Evolutionary conservation across 768 basidiomycete genomes (phyloP), one percentile per base, ranked within the genome.

Genomic region (Nidularia pulvinata): DNA sequence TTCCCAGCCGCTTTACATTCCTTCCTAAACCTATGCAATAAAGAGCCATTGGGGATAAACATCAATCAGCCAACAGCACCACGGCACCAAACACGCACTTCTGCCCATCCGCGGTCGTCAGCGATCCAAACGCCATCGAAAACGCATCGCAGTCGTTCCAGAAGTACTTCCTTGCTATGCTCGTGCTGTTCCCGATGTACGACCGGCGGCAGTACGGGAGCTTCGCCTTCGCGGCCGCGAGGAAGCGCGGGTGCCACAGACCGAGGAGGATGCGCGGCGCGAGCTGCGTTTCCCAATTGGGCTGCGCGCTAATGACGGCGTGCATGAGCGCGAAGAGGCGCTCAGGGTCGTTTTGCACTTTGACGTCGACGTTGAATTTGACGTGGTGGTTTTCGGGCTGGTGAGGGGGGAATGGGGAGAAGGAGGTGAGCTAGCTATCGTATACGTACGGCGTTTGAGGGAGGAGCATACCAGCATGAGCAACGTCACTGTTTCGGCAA

Each of bases 211-310:
- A 89, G 65, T 92, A 93, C 19, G 93, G 91, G 32, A 99, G 72
- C 53, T 83, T 78, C 19, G 73, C 72, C 70, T 86, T 85, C 4
- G 96, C 96, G 37, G 83, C 83, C 5, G 72, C 74, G 45, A 98
- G 72, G 75, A 96, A 99, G 49, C 85, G 83, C 6, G 97, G 94
- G 72, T 99, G 94, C 92, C 91, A 94, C 10, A 95, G 77, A 4
- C 91, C 92, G 52, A 93, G 77, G 6, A 93, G 71, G 62, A 94
- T 83, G 14, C 93, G 82, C 0, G 92, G 93, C 1, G 89, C 92
- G 49, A 96, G 83, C 37, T 61, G 67, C 6, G 81, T 85, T 69
- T 93, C 81, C 89, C 89, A 96, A 33, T 81, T 74, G 1, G 81
- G 75, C 55, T 93, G 82, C 6, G 76, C 61, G 11, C 81, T 75